phyloP scores from a whole-genome alignment of 225 moss, liverwort and hornwort species.

The Anthoceros angustus region DNA sequence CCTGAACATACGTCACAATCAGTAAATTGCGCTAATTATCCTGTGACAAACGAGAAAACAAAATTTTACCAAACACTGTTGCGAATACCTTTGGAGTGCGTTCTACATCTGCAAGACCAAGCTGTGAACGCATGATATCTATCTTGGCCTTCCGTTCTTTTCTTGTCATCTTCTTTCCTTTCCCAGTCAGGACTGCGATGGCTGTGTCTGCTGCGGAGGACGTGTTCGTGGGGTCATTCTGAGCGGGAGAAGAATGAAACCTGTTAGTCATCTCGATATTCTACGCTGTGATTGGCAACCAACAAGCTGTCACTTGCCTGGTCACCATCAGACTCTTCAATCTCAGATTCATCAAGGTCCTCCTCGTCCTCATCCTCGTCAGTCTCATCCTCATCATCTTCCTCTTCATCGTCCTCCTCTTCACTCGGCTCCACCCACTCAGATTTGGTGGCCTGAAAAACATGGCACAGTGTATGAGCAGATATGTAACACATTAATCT shows the following conservation, averaged over 20 bases:
- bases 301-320: neutral
- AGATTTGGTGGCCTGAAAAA: conserved; percentile 44
- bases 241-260: neutral
- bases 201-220: conserved; percentile 41
- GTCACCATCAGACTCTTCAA: neutral
- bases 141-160: conserved; percentile 68
- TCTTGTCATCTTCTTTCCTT: conserved; percentile 56
- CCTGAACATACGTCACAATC: conserved; percentile 18
- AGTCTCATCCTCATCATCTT: conserved; percentile 30
- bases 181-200: conserved; percentile 53
- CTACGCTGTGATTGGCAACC: neutral
- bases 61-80: neutral
- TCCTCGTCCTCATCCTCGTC: conserved; percentile 39
- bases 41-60: neutral
- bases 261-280: neutral
- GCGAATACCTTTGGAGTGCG: conserved; percentile 54
- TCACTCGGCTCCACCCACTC: conserved; percentile 69
- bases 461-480: neutral
- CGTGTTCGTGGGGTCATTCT: neutral
- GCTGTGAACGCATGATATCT: conserved; percentile 55
- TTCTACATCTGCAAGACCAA: conserved; percentile 65
- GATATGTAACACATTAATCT: neutral
- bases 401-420: conserved; percentile 57
- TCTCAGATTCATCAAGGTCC: conserved; percentile 13
- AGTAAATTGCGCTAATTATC: neutral